Conservation (phyloP, 2,329 filamentous ascomycete species). For the Penicillium sp. region DNA sequence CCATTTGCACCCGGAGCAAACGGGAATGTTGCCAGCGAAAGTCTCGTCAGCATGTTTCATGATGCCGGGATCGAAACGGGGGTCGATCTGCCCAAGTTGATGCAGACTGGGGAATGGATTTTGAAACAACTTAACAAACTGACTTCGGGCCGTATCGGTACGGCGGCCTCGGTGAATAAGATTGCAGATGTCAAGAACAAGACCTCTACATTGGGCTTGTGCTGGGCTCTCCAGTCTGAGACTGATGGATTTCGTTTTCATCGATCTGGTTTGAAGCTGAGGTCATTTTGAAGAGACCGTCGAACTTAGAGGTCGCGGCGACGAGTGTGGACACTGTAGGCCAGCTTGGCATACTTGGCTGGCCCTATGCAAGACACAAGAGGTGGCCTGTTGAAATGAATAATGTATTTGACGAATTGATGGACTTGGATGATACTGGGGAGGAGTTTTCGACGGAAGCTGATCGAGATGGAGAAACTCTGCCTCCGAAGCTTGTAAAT, state of each 20-base stretch:
- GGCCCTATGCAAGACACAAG: too few relatives aligned
- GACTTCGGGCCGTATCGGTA: conserved; percentile 13
- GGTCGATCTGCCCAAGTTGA: conserved; percentile 63
- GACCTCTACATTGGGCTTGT: not conserved
- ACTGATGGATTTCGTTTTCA: conserved; percentile 29
- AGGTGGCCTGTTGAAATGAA: too few relatives aligned
- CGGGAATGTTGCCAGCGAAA: conserved; percentile 83
- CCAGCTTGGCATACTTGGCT: too few relatives aligned
- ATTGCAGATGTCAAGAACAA: not conserved
- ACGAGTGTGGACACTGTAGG: not conserved
- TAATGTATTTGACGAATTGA: too few relatives aligned
- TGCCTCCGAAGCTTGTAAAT: too few relatives aligned
- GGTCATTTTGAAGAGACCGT: conserved; percentile 37
- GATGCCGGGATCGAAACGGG: conserved; percentile 71
- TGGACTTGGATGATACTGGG: not conserved
- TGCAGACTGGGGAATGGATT: conserved; percentile 74
- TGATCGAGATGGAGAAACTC: not conserved
- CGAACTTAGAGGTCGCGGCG: conserved; percentile 11
- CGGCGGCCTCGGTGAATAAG: conserved; percentile 19
- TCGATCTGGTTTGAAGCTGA: conserved; percentile 32
- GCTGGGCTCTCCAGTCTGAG: conserved; percentile 20
- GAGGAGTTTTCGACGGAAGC: not conserved
- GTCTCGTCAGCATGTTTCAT: conserved; percentile 70
- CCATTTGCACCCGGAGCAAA: conserved; percentile 84
- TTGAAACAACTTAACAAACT: conserved; percentile 38